Percentiles rank a stretch among this genome's conserved stretches.
Evolutionary conservation across 352 stramenopile species (phyloP).

Genomic region (Globisporangium megalacanthum): DNA sequence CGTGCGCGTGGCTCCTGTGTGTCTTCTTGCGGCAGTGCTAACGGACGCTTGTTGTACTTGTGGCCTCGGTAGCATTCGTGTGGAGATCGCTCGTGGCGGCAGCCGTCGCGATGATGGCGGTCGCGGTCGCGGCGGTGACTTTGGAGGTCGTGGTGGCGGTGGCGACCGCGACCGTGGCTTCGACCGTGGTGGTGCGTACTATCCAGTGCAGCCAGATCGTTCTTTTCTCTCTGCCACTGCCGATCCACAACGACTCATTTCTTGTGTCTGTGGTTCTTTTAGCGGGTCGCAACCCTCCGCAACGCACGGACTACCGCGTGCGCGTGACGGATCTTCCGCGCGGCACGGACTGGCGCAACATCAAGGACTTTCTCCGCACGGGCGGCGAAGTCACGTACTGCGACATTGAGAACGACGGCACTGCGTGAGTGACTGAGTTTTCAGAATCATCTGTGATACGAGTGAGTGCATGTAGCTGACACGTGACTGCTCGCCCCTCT

Average conservation of each 20-base stretch:
- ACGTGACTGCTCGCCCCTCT: neutral
- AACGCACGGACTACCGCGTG: slow-evolving; percentile 73
- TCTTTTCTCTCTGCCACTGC: no score
- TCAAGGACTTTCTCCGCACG: slow-evolving; percentile 84
- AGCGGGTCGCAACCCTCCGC: slow-evolving; percentile 59
- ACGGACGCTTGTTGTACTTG: neutral
- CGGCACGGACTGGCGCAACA: slow-evolving; percentile 80
- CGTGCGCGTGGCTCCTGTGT: neutral
- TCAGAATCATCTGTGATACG: neutral
- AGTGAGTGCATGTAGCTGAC: neutral
- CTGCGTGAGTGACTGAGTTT: slow-evolving; percentile 46
- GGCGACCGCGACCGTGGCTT: slow-evolving; percentile 38
- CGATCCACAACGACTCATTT: no score
- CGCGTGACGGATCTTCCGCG: slow-evolving; percentile 72
- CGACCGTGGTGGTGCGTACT: slow-evolving; percentile 39
- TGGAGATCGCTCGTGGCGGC: slow-evolving; percentile 75
- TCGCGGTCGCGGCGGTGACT: slow-evolving; percentile 25
- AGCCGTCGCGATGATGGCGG: slow-evolving; percentile 48
- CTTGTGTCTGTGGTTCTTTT: no score
- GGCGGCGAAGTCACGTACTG: slow-evolving; percentile 84
- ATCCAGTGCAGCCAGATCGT: no score
- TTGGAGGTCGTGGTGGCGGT: slow-evolving; percentile 20
- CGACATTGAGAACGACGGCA: slow-evolving; percentile 77
- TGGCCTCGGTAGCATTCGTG: slow-evolving; percentile 47
- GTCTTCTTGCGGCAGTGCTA: slow-evolving; percentile 1